Evolutionary conservation across 2,329 filamentous ascomycete species (phyloP).

Genomic region (Xylaria sp.): DNA sequence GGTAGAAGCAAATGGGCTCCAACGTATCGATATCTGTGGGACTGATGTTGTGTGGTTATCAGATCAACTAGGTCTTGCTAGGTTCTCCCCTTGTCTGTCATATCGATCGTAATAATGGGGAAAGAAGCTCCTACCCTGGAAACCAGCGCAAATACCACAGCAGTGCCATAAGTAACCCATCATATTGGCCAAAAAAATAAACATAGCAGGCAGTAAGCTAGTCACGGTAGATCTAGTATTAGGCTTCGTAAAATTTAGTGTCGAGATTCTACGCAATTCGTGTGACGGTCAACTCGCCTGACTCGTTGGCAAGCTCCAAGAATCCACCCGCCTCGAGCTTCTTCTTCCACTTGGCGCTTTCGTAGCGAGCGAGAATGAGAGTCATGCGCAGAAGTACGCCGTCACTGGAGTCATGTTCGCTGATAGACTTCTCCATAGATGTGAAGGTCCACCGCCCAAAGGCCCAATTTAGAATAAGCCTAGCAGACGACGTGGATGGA

Average conservation of each 20-base stretch:
- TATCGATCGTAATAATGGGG: neutral
- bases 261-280: slow-evolving; percentile 53
- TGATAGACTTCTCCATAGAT: slow-evolving; percentile 58
- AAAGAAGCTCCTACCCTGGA: neutral
- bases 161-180: no score
- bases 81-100: neutral
- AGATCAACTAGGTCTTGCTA: neutral
- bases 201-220: neutral
- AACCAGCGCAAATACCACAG: neutral
- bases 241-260: neutral
- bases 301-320: slow-evolving; percentile 59
- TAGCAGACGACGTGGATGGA: slow-evolving; percentile 47
- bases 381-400: slow-evolving; percentile 75
- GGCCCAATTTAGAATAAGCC: slow-evolving; percentile 97
- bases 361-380: slow-evolving; percentile 77
- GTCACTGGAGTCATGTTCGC: slow-evolving; percentile 65
- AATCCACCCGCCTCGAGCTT: slow-evolving; percentile 70
- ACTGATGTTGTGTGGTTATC: neutral
- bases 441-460: slow-evolving; percentile 97
- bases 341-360: slow-evolving; percentile 82
- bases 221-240: slow-evolving; percentile 8
- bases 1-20: neutral
- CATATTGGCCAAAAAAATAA: neutral
- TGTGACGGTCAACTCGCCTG: slow-evolving; percentile 63
- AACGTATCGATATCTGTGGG: neutral